Base-by-base conservation (phyloP, 1,139 yeast species). In the Lizanozyma gosingica region DNA sequence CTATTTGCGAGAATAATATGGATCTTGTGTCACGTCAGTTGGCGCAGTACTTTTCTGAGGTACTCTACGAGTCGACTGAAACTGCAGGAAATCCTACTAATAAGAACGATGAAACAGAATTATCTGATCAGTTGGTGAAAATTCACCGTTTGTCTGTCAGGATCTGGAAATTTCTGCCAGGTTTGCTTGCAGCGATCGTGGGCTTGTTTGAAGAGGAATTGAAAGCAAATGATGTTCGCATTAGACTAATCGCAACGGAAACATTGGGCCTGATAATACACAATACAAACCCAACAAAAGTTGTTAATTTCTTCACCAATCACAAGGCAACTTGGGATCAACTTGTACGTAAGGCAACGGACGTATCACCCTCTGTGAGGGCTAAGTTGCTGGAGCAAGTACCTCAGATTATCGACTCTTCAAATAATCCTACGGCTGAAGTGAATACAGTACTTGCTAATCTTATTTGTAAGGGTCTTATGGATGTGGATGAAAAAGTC, bases 121-220 rank as follows among this genome's bases (percentile, higher is more conserved):
- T 51, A 8, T 55, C 54, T 4, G 55, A 52, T 17, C 62, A 62
- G 16, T 60, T 82, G 44, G 64, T 63, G 16, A 80, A 78, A 49
- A 66, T 84, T 4, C 95, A 87, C 52, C 67, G 62, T 18, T 61
- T 87, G 33, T 67, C 83, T 0, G 65, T 80, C 4, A 82, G 82
- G 47, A 65, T 88, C 3, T 90, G 96, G 96, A 74, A 68, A 46
- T 71, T 76, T 41, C 80, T 80, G 1, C 97, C 97, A 0, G 92
- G 83, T 35, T 63, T 86, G 27, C 63, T 87, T 18, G 71, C 76
- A 3, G 78, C 94, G 1, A 83, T 84, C 1, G 75, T 86, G 69
- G 94, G 95, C 0, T 74, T 86, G 43, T 65, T 88, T 4, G 88
- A 85, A 48, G 92, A 85, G 52, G 95, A 87, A 47, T 63, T 90